These are phyloP conservation scores for Ophidiomyces ophidiicola DNA, from an alignment of 2,329 filamentous ascomycete genomes.

Conservation along the genomic window DNA sequence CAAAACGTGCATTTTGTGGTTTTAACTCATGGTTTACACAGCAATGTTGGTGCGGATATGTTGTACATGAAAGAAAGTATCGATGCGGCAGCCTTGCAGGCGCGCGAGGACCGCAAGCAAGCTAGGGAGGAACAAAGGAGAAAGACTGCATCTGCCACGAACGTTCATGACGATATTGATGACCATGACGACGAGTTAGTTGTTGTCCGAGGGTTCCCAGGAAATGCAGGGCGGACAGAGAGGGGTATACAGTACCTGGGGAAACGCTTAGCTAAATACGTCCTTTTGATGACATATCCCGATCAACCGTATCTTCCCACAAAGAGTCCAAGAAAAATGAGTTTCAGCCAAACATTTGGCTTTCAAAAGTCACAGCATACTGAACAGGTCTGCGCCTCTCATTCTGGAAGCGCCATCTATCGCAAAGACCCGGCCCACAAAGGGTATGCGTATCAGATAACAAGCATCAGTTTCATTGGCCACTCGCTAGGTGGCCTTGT, in stretches of 20 bases:
- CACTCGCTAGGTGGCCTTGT: slow-evolving; percentile 84
- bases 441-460: slow-evolving; percentile 60
- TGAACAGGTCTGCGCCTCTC: slow-evolving; percentile 32
- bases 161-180: slow-evolving; percentile 13
- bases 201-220: slow-evolving; percentile 77
- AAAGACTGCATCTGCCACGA: not conserved
- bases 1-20: slow-evolving; percentile 85
- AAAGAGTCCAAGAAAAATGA: slow-evolving; percentile 38
- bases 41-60: slow-evolving; percentile 93
- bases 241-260: slow-evolving; percentile 93
- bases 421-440: slow-evolving; percentile 31
- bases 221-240: slow-evolving; percentile 84
- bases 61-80: slow-evolving; percentile 95
- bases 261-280: slow-evolving; percentile 82
- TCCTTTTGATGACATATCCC: slow-evolving; percentile 81
- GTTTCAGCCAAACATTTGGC: slow-evolving; percentile 1
- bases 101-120: slow-evolving; percentile 56
- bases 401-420: slow-evolving; percentile 46
- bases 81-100: slow-evolving; percentile 65
- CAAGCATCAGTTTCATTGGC: slow-evolving; percentile 87
- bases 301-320: slow-evolving; percentile 76
- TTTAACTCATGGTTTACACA: slow-evolving; percentile 87
- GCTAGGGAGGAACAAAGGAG: slow-evolving; percentile 32
- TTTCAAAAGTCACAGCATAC: slow-evolving; percentile 33
- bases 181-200: slow-evolving; percentile 51